A percentile compares a stretch with the other conserved stretches of the same genome.
Evolutionary conservation across 495 filamentous ascomycete genomes (phyloP).

Genomic region (Penicillium daleae): DNA sequence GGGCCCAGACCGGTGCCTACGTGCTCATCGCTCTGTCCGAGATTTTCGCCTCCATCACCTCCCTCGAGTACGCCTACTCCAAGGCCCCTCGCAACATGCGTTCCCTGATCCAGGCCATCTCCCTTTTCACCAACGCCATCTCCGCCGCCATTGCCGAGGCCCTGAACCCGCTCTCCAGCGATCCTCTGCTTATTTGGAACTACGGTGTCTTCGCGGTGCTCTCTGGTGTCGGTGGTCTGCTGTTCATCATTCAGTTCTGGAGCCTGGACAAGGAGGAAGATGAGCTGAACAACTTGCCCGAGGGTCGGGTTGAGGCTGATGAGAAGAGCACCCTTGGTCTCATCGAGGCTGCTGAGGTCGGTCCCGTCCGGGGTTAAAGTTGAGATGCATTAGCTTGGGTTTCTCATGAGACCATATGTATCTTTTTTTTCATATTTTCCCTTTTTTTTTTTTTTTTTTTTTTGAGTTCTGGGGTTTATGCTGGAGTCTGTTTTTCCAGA

Average conservation of each 20-base stretch:
- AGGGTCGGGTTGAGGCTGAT: conserved; percentile 24
- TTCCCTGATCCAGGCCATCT: conserved; percentile 68
- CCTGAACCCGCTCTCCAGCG: conserved; percentile 60
- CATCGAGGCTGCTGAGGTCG: conserved; percentile 22
- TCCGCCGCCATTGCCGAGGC: conserved; percentile 65
- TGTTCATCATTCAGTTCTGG: conserved; percentile 63
- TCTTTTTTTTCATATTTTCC: no score
- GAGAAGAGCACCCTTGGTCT: conserved; percentile 16
- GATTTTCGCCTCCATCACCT: conserved; percentile 70
- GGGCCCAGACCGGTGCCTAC: conserved; percentile 63
- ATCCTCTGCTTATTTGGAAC: conserved; percentile 68
- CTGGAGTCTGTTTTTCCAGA: not conserved
- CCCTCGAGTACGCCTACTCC: conserved; percentile 74
- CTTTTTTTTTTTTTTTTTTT: conserved; percentile 1
- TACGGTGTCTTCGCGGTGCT: conserved; percentile 68
- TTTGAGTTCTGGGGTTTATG: not conserved
- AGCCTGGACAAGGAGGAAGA: conserved; percentile 66
- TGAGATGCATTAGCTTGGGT: not conserved
- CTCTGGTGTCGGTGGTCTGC: conserved; percentile 56
- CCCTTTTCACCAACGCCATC: conserved; percentile 71
- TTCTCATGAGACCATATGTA: not conserved
- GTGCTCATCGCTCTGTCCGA: conserved; percentile 67
- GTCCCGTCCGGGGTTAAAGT: conserved; percentile 20
- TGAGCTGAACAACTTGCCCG: conserved; percentile 56
- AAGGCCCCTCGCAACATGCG: conserved; percentile 84